A percentile compares a stretch with the other conserved stretches of the same genome.
Evolutionary conservation across 139 green algal genomes (phyloP).

Genomic region (Chlorella sorokiniana): DNA sequence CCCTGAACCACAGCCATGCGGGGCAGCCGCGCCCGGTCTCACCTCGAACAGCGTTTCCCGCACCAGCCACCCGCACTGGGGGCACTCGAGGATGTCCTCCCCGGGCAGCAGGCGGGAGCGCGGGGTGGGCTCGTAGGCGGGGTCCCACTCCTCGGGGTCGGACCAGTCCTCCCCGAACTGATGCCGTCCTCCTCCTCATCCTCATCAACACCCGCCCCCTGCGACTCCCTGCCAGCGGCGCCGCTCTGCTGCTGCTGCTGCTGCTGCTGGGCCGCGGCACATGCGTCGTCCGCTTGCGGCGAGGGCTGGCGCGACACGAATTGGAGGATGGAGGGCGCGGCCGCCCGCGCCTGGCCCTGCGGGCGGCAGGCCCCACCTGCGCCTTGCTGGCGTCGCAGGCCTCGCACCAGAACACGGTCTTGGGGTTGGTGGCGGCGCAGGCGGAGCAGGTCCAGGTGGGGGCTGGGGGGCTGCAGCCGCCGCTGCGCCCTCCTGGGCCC

Average conservation of each 20-base stretch:
- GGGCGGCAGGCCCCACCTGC: background rate
- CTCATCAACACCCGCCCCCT: background rate
- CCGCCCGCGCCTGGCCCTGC: slow-evolving; percentile 8
- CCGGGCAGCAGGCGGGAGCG: background rate
- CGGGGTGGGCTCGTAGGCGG: background rate
- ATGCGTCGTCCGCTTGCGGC: background rate
- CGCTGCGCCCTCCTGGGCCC: background rate
- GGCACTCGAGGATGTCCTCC: slow-evolving; percentile 24
- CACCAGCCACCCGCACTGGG: background rate
- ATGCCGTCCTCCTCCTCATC: background rate
- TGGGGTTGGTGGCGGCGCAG: slow-evolving; percentile 34
- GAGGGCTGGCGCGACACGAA: slow-evolving; percentile 25
- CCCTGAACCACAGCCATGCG: too few relatives aligned
- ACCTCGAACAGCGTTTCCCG: background rate
- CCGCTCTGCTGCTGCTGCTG: slow-evolving; percentile 14
- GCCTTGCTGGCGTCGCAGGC: slow-evolving; percentile 17
- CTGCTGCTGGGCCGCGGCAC: background rate
- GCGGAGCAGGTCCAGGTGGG: slow-evolving; percentile 17
- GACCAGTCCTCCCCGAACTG: background rate
- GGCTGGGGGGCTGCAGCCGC: background rate
- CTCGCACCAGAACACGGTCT: slow-evolving; percentile 16
- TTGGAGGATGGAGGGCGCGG: slow-evolving; percentile 6
- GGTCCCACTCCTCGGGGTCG: too few relatives aligned
- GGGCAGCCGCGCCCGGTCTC: background rate
- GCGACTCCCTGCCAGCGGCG: background rate